phyloP scores from a whole-genome alignment of 1,139 yeast genomes.

The Saccharomyces hybrid region DNA sequence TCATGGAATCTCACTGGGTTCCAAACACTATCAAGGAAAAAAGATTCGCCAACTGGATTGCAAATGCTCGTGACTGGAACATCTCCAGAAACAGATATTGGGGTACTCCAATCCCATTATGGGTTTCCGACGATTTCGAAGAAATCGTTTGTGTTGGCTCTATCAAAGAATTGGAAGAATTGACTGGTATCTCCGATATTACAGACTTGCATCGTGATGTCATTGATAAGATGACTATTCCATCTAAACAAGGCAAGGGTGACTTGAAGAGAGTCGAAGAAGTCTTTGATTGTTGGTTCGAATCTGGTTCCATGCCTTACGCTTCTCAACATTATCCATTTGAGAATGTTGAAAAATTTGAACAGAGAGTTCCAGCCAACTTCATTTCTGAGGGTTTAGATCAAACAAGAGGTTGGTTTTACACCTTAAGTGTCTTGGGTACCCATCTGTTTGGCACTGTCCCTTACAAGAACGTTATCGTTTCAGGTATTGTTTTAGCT shows the following conservation, averaged over 20 bases:
- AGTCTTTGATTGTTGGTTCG: constrained; percentile 99
- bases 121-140: constrained; percentile 91
- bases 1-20: constrained; percentile 88
- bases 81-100: constrained; percentile 96
- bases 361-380: constrained; percentile 83
- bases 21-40: constrained; percentile 85
- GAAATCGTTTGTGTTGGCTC: constrained; percentile 93
- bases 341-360: constrained; percentile 66
- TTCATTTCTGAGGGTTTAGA: constrained; percentile 97
- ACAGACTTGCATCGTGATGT: constrained; percentile 90
- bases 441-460: constrained; percentile 87
- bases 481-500: constrained; percentile 92
- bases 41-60: constrained; percentile 95
- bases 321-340: constrained; percentile 97
- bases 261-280: constrained; percentile 84
- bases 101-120: constrained; percentile 98
- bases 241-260: constrained; percentile 89
- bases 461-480: constrained; percentile 93
- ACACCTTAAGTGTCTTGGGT: constrained; percentile 91
- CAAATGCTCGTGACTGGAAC: constrained; percentile 98
- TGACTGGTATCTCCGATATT: constrained; percentile 73
- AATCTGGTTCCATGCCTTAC: constrained; percentile 98
- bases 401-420: constrained; percentile 99
- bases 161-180: constrained; percentile 70
- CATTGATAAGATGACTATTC: constrained; percentile 87